Evolutionary conservation across 75 land plant genomes (phyloP), one percentile per base, ranked within the genome.

Genomic region (Cryptomeria japonica): DNA sequence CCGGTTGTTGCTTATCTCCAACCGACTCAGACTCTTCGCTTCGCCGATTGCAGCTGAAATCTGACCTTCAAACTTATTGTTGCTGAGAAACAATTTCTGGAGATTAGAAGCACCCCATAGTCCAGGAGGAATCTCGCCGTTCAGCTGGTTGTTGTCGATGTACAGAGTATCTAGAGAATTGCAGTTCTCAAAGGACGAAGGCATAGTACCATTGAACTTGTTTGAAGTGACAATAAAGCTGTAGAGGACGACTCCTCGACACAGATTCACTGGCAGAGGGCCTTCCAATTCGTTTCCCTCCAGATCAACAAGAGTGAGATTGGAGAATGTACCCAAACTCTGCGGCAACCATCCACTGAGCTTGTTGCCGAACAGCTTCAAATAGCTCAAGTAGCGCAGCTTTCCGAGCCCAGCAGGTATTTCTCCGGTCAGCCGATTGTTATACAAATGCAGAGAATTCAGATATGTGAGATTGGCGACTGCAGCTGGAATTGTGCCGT

Each of bases 81-180:
- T 14, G 15, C 2, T 51, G 13, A 51, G 55, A 0, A 14, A 1
- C 55, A 51, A 13, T 3, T 0, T 1, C 3, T 13, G 1, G 55
- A 51, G 55, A 1, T 68, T 77, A 4, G 90, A 88, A 34, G 83
- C 42, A 46, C 88, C 44, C 72, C 90, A 72, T 15, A 89, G 56
- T 10, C 90, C 90, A 25, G 9, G 75, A 16, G 93, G 93, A 41
- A 92, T 70, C 16, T 87, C 68, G 1, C 93, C 93, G 22, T 72
- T 88, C 49, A 92, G 86, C 25, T 16, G 77, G 46, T 92, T 92
- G 34, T 56, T 34, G 8, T 83, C 18, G 19, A 88, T 83, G 10
- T 85, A 32, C 3, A 92, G 32, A 56, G 58, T 32, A 8, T 38
- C 13, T 19, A 92, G 79, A 10, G 64, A 83, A 3, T n/a, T 51